Evolutionary conservation across 2,329 filamentous ascomycete genomes (phyloP), one percentile per base, ranked within the genome.

Genomic region (Talaromyces sp.): DNA sequence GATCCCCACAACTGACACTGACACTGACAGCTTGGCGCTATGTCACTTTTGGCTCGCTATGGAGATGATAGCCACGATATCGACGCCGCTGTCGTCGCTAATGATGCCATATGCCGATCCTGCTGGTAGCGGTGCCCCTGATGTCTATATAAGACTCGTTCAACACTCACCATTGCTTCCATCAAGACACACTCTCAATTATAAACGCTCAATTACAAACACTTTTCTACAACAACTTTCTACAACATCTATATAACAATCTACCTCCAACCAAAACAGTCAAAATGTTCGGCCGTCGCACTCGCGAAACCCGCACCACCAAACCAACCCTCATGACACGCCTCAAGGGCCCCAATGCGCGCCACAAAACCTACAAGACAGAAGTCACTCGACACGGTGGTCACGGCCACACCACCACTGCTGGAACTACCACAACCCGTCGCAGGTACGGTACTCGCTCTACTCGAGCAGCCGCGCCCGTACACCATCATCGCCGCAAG

Each of bases 401-500:
- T 2, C 35, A 49, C 39, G 54, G 56, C 11, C 19, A 22, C 11
- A 75, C 75, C 54, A 81, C 79, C 7, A 81, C 79, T 68, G 79
- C 72, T 69, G 72, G 15, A 72, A 75, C 76, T 71, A 78, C 76
- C 22, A 76, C 73, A 71, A 74, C 63, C n/a, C 56, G 56, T n/a
- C 56, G 56, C 22, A 37, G 56, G 31, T 59, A 59, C 61, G 68
- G 39, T 19, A 79, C 31, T 37, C 33, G 78, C 7, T 83, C 81
- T 47, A 78, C 79, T 27, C 79, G 78, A 59, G 80, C 75, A 66
- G 82, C 80, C 65, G 47, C 47, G 9, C 76, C 54, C 2, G 45
- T 49, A 11, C 84, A 87, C 67, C 88, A 90, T 74, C 89, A 91
- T 62, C 85, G 86, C 74, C 87, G 90, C 72, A 86, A 88, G 71